Percentiles rank a stretch among this genome's conserved stretches.
These are phyloP conservation scores for Arthrobotrys sinensis DNA, from an alignment of 2,329 filamentous ascomycete genomes.

Conservation along the genomic window DNA sequence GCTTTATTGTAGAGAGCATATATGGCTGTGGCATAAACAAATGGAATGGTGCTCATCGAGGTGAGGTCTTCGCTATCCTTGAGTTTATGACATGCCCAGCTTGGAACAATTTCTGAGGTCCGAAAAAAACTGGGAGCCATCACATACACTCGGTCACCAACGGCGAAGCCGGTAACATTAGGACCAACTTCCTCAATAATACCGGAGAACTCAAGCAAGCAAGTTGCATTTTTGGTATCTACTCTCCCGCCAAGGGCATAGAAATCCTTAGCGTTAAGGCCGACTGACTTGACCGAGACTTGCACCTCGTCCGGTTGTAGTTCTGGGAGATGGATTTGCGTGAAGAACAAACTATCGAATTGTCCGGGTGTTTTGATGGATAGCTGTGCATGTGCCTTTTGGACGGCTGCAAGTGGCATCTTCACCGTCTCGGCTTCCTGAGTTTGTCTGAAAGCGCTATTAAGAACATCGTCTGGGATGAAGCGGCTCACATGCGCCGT, in stretches of 20 bases:
- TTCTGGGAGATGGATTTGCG: constrained; percentile 62
- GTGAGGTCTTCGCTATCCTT: constrained; percentile 57
- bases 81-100: constrained; percentile 69
- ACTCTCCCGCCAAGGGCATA: constrained; percentile 64
- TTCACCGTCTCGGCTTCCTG: constrained; percentile 44
- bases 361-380: constrained; percentile 65
- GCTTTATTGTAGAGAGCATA: constrained; percentile 22
- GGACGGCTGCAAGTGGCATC: constrained; percentile 44
- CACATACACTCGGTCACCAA: constrained; percentile 65
- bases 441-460: constrained; percentile 59
- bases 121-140: constrained; percentile 51
- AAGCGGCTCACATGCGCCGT: constrained; percentile 65
- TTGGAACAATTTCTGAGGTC: constrained; percentile 64
- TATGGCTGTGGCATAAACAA: constrained; percentile 3
- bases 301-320: constrained; percentile 63
- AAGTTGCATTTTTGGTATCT: constrained; percentile 64
- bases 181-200: constrained; percentile 63
- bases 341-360: constrained; percentile 62
- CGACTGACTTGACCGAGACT: constrained; percentile 64
- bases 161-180: constrained; percentile 54
- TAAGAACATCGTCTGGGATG: constrained; percentile 63
- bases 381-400: constrained; percentile 27
- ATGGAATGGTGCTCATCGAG: neutral
- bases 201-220: constrained; percentile 64
- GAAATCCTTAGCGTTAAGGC: constrained; percentile 65